Evolutionary conservation across 1,139 yeast genomes (phyloP).

Genomic region (Suhomyces ambrosiae): DNA sequence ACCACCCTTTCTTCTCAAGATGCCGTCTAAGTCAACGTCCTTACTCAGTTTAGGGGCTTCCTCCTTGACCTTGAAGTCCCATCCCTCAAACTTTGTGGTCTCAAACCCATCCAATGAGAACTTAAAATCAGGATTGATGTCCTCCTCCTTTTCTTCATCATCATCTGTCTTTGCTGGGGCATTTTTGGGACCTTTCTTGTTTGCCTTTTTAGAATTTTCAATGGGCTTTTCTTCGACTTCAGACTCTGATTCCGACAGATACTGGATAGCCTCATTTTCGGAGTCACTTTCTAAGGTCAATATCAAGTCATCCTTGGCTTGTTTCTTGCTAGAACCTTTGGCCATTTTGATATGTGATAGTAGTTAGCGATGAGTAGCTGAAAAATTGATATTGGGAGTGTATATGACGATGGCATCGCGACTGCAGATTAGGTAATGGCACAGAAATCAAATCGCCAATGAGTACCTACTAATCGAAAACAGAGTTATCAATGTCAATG

Average conservation of each 20-base stretch:
- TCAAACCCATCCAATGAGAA: slow-evolving; percentile 65
- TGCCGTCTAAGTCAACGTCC: slow-evolving; percentile 85
- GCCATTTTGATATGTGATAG: slow-evolving; percentile 17
- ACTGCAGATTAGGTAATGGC: background rate
- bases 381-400: background rate
- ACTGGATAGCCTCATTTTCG: slow-evolving; percentile 35
- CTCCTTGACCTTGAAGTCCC: slow-evolving; percentile 73
- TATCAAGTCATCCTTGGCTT: slow-evolving; percentile 28
- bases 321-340: slow-evolving; percentile 18
- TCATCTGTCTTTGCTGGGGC: slow-evolving; percentile 20
- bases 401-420: slow-evolving; percentile 1
- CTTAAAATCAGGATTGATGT: slow-evolving; percentile 71
- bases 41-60: slow-evolving; percentile 35
- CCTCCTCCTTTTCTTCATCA: slow-evolving; percentile 42
- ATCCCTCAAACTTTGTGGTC: slow-evolving; percentile 61
- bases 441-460: background rate
- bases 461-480: no score
- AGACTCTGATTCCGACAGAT: slow-evolving; percentile 27
- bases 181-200: slow-evolving; percentile 26
- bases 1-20: slow-evolving; percentile 81
- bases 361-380: slow-evolving; percentile 1
- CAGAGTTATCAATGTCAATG: no score
- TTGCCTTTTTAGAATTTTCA: slow-evolving; percentile 19
- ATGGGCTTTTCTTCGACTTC: slow-evolving; percentile 18
- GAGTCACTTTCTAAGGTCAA: slow-evolving; percentile 63